Percentiles rank a stretch among this genome's conserved stretches.
Evolutionary conservation across 1,284 basidiomycete genomes (phyloP).

Genomic region (Melampsora abietis-canadensis): DNA sequence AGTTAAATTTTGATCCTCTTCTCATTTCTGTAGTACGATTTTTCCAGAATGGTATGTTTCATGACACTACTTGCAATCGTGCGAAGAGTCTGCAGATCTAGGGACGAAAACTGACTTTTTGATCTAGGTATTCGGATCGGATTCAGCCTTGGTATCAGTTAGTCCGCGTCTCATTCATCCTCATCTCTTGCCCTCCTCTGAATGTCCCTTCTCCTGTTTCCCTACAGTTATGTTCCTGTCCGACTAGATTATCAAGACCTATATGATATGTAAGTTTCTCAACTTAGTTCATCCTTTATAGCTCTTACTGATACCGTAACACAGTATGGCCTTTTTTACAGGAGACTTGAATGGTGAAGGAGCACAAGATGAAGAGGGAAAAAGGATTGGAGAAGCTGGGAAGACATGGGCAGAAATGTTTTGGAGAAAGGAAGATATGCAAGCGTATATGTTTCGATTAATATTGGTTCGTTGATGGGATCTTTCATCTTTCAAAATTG

Average conservation of each 20-base stretch:
- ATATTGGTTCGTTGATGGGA: slow-evolving; percentile 18
- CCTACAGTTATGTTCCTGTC: slow-evolving; percentile 49
- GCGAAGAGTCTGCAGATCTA: neutral
- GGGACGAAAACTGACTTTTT: no score
- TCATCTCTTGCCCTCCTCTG: neutral
- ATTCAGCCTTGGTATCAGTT: slow-evolving; percentile 52
- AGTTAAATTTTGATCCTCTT: slow-evolving; percentile 29
- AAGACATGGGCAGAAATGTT: slow-evolving; percentile 52
- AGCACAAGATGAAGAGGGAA: slow-evolving; percentile 53
- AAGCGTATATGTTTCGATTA: slow-evolving; percentile 47
- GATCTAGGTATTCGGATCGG: slow-evolving; percentile 49
- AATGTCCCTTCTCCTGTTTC: no score
- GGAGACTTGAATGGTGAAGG: slow-evolving; percentile 55
- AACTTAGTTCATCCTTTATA: neutral
- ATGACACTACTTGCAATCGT: neutral
- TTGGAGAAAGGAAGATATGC: slow-evolving; percentile 57
- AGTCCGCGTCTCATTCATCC: slow-evolving; percentile 26
- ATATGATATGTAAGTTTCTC: slow-evolving; percentile 49
- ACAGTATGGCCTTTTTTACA: slow-evolving; percentile 56
- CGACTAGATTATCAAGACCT: slow-evolving; percentile 54
- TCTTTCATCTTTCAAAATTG: neutral
- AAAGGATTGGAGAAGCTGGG: slow-evolving; percentile 54
- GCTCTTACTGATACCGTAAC: slow-evolving; percentile 26
- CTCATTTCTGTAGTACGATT: slow-evolving; percentile 45
- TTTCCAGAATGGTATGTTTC: slow-evolving; percentile 50